Evolutionary conservation across 169 alveolate genomes (phyloP).

Genomic region (Plasmodium gonderi): DNA sequence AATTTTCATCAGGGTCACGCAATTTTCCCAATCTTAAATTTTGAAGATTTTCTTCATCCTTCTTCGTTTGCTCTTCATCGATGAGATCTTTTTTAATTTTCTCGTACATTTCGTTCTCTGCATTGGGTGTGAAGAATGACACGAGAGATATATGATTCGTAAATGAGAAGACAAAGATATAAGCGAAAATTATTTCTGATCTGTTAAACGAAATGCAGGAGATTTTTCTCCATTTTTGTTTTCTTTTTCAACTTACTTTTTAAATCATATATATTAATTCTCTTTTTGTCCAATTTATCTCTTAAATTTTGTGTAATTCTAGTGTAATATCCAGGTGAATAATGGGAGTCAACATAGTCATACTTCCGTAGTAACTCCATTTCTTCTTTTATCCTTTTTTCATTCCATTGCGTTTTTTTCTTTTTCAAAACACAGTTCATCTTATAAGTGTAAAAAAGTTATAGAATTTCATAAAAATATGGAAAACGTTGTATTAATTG

Average conservation of each 20-base stretch:
- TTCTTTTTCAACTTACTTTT: conserved; percentile 30
- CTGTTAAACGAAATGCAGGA: background rate
- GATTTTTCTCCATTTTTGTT: background rate
- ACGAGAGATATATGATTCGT: background rate
- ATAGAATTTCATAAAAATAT: background rate
- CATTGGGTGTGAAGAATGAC: background rate
- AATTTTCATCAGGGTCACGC: background rate
- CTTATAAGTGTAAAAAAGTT: conserved; percentile 18
- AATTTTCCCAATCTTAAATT: conserved; percentile 29
- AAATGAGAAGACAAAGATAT: background rate
- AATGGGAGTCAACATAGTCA: conserved; percentile 34
- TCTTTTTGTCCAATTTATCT: background rate
- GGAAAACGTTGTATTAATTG: background rate
- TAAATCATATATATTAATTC: conserved; percentile 35
- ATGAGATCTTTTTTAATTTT: conserved; percentile 21
- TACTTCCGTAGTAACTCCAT: conserved; percentile 33
- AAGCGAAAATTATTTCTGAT: background rate
- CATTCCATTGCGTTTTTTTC: conserved; percentile 10
- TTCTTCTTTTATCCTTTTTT: conserved; percentile 26
- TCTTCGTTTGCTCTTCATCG: conserved; percentile 35
- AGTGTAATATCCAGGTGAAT: conserved; percentile 55
- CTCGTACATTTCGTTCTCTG: conserved; percentile 23
- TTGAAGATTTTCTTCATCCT: conserved; percentile 32
- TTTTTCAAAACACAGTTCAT: conserved; percentile 3
- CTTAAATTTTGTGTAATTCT: conserved; percentile 34